A percentile compares a stretch with the other conserved stretches of the same genome.
Conservation (phyloP, 257 asterid genomes). For the Pogostemon cablin region DNA sequence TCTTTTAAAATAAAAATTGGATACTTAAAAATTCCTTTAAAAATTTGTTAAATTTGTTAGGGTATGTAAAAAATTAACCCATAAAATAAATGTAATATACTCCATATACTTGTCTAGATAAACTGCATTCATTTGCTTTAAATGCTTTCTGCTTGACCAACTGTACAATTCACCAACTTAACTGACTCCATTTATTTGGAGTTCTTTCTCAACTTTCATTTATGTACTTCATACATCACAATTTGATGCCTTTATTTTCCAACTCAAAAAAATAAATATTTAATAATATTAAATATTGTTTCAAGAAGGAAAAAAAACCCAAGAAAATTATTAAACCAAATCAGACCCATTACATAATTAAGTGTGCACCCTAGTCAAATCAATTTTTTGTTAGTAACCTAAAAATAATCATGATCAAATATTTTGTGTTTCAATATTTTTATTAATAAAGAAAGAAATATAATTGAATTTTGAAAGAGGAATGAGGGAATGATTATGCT, state of each 20-base stretch:
- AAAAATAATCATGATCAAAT: no score
- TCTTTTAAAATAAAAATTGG: no score
- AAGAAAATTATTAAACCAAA: not conserved
- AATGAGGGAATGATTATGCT: constrained; percentile 28
- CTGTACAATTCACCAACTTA: constrained; percentile 36
- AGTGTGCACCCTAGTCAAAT: not conserved
- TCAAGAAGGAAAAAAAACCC: no score
- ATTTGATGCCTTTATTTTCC: not conserved
- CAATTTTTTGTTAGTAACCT: no score
- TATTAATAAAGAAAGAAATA: not conserved
- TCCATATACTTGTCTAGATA: no score
- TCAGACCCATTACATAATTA: not conserved
- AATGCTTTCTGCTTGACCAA: constrained; percentile 26
- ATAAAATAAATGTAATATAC: no score
- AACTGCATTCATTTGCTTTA: constrained; percentile 19
- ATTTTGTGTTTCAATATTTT: no score
- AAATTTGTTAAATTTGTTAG: no score
- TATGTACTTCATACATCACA: not conserved
- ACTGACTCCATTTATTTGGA: constrained; percentile 30
- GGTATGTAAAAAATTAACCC: no score
- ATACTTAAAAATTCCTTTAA: no score
- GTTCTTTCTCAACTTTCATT: constrained; percentile 2
- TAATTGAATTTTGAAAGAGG: not conserved
- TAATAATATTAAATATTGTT: no score
- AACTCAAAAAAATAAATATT: not conserved